A percentile compares a stretch with the other conserved stretches of the same genome.
Evolutionary conservation across 768 basidiomycete species (phyloP).

Genomic region (Termitomyces sp.): DNA sequence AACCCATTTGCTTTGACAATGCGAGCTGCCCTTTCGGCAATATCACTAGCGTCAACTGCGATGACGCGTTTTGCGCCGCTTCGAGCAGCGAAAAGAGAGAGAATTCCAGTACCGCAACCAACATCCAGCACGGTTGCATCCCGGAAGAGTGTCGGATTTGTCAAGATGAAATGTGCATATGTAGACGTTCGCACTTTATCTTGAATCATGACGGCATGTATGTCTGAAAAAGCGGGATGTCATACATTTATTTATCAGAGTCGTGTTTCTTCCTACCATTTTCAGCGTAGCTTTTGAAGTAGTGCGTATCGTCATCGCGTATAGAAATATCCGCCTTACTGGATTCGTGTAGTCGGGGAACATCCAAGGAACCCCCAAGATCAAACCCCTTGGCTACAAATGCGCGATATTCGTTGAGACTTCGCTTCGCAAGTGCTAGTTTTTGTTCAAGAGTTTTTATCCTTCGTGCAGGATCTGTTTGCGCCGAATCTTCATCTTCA

Average conservation of each 20-base stretch:
- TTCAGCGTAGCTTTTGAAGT: slow-evolving; percentile 85
- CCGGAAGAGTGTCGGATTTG: slow-evolving; percentile 73
- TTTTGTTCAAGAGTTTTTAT: slow-evolving; percentile 59
- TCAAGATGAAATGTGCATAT: slow-evolving; percentile 87
- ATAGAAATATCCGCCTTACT: slow-evolving; percentile 21
- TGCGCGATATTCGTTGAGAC: slow-evolving; percentile 55
- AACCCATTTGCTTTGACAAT: slow-evolving; percentile 76
- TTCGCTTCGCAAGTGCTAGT: slow-evolving; percentile 50
- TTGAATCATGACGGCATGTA: slow-evolving; percentile 95
- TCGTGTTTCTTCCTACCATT: slow-evolving; percentile 50
- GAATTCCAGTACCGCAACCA: slow-evolving; percentile 92
- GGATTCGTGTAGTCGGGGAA: slow-evolving; percentile 27
- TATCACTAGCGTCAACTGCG: slow-evolving; percentile 85
- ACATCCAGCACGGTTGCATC: slow-evolving; percentile 90
- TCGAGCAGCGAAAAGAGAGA: slow-evolving; percentile 84
- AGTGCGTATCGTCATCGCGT: slow-evolving; percentile 88
- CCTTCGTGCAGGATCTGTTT: slow-evolving; percentile 30
- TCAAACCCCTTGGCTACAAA: slow-evolving; percentile 52
- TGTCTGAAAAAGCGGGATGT: slow-evolving; percentile 44
- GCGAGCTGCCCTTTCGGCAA: slow-evolving; percentile 69
- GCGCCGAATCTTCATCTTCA: slow-evolving; percentile 38
- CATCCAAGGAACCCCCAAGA: slow-evolving; percentile 35
- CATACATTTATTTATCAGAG: not conserved
- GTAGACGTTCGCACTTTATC: slow-evolving; percentile 92
- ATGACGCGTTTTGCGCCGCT: slow-evolving; percentile 89